Percentiles rank a stretch among this genome's conserved stretches.
These are phyloP conservation scores for Ceratocystis alfenasii DNA, from an alignment of 2,329 filamentous ascomycete species.

Conservation along the genomic window DNA sequence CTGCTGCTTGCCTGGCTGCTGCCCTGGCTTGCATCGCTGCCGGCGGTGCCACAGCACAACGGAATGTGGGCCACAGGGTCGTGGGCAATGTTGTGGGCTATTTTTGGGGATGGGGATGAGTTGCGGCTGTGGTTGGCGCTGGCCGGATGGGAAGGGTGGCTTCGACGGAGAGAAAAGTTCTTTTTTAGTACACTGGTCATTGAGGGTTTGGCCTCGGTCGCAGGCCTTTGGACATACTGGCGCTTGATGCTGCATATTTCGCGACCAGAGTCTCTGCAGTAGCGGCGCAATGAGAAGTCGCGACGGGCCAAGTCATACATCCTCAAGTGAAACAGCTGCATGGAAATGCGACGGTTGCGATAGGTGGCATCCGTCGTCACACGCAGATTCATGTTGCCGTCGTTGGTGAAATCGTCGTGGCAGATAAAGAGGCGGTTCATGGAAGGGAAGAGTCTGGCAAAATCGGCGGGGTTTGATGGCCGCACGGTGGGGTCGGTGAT, in stretches of 20 bases:
- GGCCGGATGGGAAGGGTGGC: not conserved
- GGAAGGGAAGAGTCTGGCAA: slow-evolving; percentile 77
- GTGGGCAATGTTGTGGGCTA: not conserved
- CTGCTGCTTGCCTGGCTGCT: not conserved
- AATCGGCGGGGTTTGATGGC: slow-evolving; percentile 69
- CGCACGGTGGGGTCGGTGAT: slow-evolving; percentile 53
- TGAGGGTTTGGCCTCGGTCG: slow-evolving; percentile 13
- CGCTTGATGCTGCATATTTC: slow-evolving; percentile 80
- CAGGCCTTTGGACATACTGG: slow-evolving; percentile 42
- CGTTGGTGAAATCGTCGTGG: slow-evolving; percentile 78
- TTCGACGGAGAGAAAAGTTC: slow-evolving; percentile 18
- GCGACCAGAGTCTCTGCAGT: slow-evolving; percentile 82
- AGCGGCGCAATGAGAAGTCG: slow-evolving; percentile 81
- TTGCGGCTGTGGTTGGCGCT: not conserved
- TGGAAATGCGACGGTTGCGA: slow-evolving; percentile 53
- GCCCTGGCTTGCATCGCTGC: not conserved
- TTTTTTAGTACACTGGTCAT: slow-evolving; percentile 16
- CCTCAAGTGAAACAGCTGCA: slow-evolving; percentile 78
- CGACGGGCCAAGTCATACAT: slow-evolving; percentile 83
- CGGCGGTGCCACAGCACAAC: not conserved
- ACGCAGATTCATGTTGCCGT: slow-evolving; percentile 94
- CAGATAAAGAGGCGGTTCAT: slow-evolving; percentile 67
- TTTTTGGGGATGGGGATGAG: not conserved
- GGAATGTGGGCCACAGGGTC: not conserved
- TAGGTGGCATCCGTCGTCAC: slow-evolving; percentile 61